These are phyloP conservation scores for Boletus insuetus DNA, from an alignment of 768 basidiomycete species.

Conservation along the genomic window DNA sequence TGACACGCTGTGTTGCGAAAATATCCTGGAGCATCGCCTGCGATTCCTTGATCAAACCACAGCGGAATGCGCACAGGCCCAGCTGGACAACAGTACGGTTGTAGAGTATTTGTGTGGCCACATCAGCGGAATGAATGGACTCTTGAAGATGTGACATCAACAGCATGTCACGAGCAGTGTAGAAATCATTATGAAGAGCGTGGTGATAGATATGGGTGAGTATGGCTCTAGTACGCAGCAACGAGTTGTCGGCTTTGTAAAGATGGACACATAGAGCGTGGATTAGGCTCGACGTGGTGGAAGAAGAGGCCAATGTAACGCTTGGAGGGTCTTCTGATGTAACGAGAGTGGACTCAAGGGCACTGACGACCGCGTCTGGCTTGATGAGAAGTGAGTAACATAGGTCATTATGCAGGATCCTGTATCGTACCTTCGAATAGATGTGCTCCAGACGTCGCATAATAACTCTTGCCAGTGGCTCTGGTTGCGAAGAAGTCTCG, in stretches of 20 bases:
- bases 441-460: conserved; percentile 98
- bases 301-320: conserved; percentile 54
- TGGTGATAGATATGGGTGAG: conserved; percentile 97
- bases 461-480: conserved; percentile 81
- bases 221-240: conserved; percentile 95
- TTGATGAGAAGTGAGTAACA: conserved; percentile 31
- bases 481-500: conserved; percentile 72
- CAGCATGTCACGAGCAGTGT: conserved; percentile 96
- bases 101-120: conserved; percentile 95
- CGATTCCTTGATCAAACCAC: conserved; percentile 90
- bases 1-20: conserved; percentile 93
- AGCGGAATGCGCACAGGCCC: conserved; percentile 94
- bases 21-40: conserved; percentile 93
- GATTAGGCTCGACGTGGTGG: conserved; percentile 71
- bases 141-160: conserved; percentile 99
- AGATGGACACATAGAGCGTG: conserved; percentile 88
- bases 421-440: conserved; percentile 79
- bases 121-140: conserved; percentile 93
- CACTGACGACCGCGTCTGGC: conserved; percentile 92
- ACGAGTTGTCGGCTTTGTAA: conserved; percentile 87
- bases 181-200: conserved; percentile 93
- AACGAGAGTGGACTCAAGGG: conserved; percentile 73
- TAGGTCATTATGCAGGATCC: not conserved
- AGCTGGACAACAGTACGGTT: conserved; percentile 97
- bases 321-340: conserved; percentile 57